A percentile compares a stretch with the other conserved stretches of the same genome.
Conservation (phyloP, 306 rosid genomes). For the Cicer cuneatum region DNA sequence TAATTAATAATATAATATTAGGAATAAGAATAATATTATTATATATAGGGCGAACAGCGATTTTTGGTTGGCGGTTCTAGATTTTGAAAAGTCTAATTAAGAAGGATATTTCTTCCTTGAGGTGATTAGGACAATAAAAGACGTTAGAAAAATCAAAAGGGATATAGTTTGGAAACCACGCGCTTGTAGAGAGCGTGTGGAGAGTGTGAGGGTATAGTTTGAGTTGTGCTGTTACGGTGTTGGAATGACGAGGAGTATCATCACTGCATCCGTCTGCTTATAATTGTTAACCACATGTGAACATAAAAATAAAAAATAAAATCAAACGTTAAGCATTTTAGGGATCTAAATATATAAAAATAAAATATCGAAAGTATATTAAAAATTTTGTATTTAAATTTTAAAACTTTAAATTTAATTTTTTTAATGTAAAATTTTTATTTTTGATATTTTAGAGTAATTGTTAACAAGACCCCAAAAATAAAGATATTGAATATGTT, state of each 20-base stretch:
- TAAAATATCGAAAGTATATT: no score
- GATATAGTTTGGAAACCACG: slow-evolving; percentile 14
- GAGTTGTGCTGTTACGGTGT: slow-evolving; percentile 34
- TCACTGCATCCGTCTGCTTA: slow-evolving; percentile 26
- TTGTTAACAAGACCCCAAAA: no score
- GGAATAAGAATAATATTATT: neutral
- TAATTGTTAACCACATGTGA: neutral
- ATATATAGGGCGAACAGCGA: slow-evolving; percentile 43
- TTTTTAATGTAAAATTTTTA: no score
- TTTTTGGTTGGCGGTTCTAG: slow-evolving; percentile 60
- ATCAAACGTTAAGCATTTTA: no score
- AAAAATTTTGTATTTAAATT: no score
- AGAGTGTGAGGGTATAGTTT: slow-evolving; percentile 11
- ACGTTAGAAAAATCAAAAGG: slow-evolving; percentile 27
- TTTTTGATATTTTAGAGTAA: no score
- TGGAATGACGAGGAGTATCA: slow-evolving; percentile 37
- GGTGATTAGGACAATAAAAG: neutral
- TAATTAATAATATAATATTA: neutral
- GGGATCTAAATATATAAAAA: no score
- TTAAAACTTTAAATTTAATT: no score
- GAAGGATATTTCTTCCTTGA: neutral
- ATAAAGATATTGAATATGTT: no score
- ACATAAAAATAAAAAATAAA: no score
- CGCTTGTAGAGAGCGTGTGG: slow-evolving; percentile 12
- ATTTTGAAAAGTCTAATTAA: slow-evolving; percentile 61